phyloP scores from a whole-genome alignment of 2,329 filamentous ascomycete genomes.

The Aureobasidium pullulans region DNA sequence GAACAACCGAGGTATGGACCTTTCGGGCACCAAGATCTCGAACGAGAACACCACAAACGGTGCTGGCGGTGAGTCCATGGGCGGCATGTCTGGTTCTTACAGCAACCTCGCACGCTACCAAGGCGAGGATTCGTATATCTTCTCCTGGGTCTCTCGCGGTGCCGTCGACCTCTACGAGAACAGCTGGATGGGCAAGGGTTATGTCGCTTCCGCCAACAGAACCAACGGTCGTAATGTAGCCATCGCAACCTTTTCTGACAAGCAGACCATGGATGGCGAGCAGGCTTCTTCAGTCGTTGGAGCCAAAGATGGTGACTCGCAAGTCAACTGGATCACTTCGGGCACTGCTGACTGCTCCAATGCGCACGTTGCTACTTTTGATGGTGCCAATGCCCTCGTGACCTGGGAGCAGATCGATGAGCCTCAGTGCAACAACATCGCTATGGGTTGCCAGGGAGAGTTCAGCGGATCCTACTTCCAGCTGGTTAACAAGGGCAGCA shows the following conservation, averaged over 20 bases:
- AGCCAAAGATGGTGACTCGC: constrained; percentile 46
- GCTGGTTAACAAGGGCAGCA: constrained; percentile 46
- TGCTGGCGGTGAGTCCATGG: constrained; percentile 51
- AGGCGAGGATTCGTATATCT: constrained; percentile 48
- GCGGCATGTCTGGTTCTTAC: constrained; percentile 58
- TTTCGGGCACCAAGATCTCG: constrained; percentile 50
- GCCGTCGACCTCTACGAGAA: constrained; percentile 48
- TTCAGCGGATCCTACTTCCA: constrained; percentile 56
- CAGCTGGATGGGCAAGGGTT: constrained; percentile 51
- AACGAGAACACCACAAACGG: constrained; percentile 58
- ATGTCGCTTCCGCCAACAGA: constrained; percentile 46
- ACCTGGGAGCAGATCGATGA: constrained; percentile 55
- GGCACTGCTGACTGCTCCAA: constrained; percentile 49
- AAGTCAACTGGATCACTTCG: constrained; percentile 54
- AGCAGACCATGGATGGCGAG: constrained; percentile 47
- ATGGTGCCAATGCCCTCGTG: constrained; percentile 45
- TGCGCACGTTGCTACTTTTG: constrained; percentile 51
- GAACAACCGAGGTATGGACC: constrained; percentile 48
- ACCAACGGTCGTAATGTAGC: constrained; percentile 55
- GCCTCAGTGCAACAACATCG: constrained; percentile 49
- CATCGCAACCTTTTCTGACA: constrained; percentile 50
- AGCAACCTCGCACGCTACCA: constrained; percentile 49
- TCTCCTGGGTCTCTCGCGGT: constrained; percentile 56
- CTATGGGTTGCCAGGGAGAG: constrained; percentile 53
- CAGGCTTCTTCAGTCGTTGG: constrained; percentile 50